These are phyloP conservation scores for Exophiala phaeomuriformis DNA, from an alignment of 2,329 filamentous ascomycete species.

Conservation along the genomic window DNA sequence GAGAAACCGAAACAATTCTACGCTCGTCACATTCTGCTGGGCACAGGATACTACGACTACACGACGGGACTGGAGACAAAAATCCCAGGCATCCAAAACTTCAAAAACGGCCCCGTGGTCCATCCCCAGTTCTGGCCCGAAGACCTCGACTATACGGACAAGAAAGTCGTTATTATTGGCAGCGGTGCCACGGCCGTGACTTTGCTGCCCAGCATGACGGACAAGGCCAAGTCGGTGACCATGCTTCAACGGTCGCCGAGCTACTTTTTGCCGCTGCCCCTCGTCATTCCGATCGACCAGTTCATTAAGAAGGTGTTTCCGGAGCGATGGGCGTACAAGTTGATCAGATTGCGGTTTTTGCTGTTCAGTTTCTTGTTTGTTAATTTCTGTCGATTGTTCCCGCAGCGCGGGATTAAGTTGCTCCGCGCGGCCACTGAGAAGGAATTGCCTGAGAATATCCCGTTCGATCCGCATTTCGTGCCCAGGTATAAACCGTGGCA, in stretches of 20 bases:
- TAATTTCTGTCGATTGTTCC: conserved; percentile 24
- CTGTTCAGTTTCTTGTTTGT: conserved; percentile 21
- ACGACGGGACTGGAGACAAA: conserved; percentile 51
- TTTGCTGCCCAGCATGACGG: conserved; percentile 61
- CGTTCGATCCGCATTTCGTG: conserved; percentile 51
- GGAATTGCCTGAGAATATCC: conserved; percentile 32
- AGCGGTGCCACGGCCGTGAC: conserved; percentile 75
- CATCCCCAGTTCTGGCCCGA: conserved; percentile 74
- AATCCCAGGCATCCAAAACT: conserved; percentile 62
- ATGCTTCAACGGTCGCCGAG: conserved; percentile 75
- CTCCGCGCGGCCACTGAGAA: conserved; percentile 21
- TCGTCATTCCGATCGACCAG: conserved; percentile 16
- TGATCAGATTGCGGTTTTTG: conserved; percentile 23
- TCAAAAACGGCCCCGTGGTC: conserved; percentile 51
- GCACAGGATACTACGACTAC: conserved; percentile 68
- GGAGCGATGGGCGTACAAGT: conserved; percentile 13
- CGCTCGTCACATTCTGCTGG: conserved; percentile 50
- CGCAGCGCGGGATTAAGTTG: conserved; percentile 13
- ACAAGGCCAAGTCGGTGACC: conserved; percentile 60
- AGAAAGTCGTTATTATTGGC: conserved; percentile 65
- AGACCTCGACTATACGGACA: conserved; percentile 56
- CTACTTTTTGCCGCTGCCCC: conserved; percentile 48
- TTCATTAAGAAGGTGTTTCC: conserved; percentile 22
- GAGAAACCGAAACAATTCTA: conserved; percentile 26
- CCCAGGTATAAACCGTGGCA: conserved; percentile 62